Evolutionary conservation across 768 basidiomycete species (phyloP).

Genomic region (Suillus spraguei): DNA sequence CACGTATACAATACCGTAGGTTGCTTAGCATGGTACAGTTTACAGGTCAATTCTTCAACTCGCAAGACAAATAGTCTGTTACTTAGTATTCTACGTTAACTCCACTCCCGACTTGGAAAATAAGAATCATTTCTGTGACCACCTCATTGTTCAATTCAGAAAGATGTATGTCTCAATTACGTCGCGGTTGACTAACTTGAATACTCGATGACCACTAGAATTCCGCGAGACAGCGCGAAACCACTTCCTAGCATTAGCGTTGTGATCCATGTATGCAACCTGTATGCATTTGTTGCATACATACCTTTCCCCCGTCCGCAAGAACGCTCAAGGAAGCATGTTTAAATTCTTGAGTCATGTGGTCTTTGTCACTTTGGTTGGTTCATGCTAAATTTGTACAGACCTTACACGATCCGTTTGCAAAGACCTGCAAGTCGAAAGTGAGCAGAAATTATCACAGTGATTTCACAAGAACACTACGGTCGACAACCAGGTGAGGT

Average conservation of each 20-base stretch:
- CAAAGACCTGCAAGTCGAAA: not conserved
- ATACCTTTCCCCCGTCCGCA: not conserved
- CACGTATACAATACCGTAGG: not conserved
- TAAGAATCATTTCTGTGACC: not conserved
- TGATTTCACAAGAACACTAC: not conserved
- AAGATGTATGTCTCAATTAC: not conserved
- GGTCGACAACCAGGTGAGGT: not conserved
- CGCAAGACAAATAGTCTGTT: not conserved
- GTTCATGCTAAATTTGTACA: not conserved
- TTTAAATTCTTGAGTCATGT: not conserved
- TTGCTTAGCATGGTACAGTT: not conserved
- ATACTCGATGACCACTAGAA: not conserved
- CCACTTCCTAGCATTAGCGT: not conserved
- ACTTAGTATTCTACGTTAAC: not conserved
- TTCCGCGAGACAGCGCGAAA: not conserved
- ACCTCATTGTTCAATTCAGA: not conserved
- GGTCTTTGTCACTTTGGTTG: not conserved
- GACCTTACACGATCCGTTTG: not conserved
- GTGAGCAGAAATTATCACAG: not conserved
- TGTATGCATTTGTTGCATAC: not conserved
- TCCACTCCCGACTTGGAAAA: not conserved
- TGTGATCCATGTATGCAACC: not conserved
- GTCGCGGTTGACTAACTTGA: not conserved
- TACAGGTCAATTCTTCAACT: not conserved
- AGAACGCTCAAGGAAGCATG: not conserved